Base-by-base conservation (phyloP, 164 flowering plant species). In the Vitis vinifera region DNA sequence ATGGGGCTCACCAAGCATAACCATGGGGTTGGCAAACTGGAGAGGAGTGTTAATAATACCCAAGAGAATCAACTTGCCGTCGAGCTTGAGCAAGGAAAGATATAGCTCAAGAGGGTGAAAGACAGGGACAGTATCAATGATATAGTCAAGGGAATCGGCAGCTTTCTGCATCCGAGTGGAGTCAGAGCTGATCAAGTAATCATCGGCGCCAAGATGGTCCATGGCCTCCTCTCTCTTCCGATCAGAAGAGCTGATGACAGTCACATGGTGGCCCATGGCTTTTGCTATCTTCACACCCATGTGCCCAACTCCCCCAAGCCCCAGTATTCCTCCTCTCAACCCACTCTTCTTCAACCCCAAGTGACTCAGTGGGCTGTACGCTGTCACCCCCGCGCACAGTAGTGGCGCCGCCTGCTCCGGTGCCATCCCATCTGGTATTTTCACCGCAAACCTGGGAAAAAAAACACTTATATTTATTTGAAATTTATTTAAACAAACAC, bases 221-320 rank as follows among this genome's bases (percentile, higher is more conserved):
- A 81, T 3, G 2, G 86, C 86, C 74, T 83, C 86, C 44, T 52
- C 72, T 50, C 56, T 70, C 75, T 83, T 82, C 79, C 68, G 76
- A 10, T 80, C 80, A 3, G 85, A 82, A 0, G 85, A 82, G 73
- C 83, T 79, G 12, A 83, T 79, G 17, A 83, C 86, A 0, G 79
- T 75, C 17, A 81, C 84, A 27, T 79, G 77, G 30, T 79, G 82
- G 1, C 84, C 86, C 82, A 83, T 79, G 14, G 86, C 84, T 67
- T 83, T 83, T 12, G 81, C 86, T n/a, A 83, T 68, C 66, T 70
- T 75, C 61, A 83, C 86, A 8, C 83, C 86, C 84, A 83, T 73
- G 59, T 83, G 84, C 0, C 87, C 87, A n/a, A 81, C 83, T 3
- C 87, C 87, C 58, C 87, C 87, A 12, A 83, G 80, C 30, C 86